Evolutionary conservation across 2,329 filamentous ascomycete genomes (phyloP), one percentile per base, ranked within the genome.

Genomic region (Parasarocladium wereldwijsianum): DNA sequence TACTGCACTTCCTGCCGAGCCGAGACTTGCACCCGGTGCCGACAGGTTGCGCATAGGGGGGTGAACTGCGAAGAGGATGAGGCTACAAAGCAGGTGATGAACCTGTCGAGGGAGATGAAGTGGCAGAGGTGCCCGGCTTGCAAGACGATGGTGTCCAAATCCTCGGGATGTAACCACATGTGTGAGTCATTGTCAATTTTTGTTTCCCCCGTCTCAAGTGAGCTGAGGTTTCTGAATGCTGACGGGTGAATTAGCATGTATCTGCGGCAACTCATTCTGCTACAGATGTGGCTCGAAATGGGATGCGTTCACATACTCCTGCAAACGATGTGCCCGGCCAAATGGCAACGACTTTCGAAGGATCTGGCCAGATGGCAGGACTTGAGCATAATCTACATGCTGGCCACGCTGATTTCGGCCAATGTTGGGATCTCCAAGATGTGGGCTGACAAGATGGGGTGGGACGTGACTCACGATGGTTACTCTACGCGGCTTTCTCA

Each of bases 51-150:
- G 0, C 70, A 76, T 33, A n/a, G 19, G n/a, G 12, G 20, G 0
- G 57, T 52, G 0, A 58, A 66, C 13, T 75, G 67, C 35, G 57
- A 60, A 0, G 26, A 57, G 0, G 64, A 73, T 26, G 34, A 39
- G 0, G 41, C 42, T 0, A 34, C 58, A 0, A 46, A 62, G 28
- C 39, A 55, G 21, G 32, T 67, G 1, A 37, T 69, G 1, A 32
- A 43, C 0, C 26, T 61, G 1, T 65, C 63, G 0, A 33, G 36
- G 0, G 34, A 50, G 4, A 45, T 63, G 4, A 52, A 56, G 1
- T 75, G 69, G 69, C 58, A 66, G 41, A 48, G 57, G 3, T 75
- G 70, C 34, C 43, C 40, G 4, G 32, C 37, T 0, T 75, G 70
- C 37, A 38, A 36, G 3, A 35, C 49, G 1, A 17, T 74, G 8